These are phyloP conservation scores for Micromonas commoda DNA, from an alignment of 139 green algal species.

Conservation along the genomic window DNA sequence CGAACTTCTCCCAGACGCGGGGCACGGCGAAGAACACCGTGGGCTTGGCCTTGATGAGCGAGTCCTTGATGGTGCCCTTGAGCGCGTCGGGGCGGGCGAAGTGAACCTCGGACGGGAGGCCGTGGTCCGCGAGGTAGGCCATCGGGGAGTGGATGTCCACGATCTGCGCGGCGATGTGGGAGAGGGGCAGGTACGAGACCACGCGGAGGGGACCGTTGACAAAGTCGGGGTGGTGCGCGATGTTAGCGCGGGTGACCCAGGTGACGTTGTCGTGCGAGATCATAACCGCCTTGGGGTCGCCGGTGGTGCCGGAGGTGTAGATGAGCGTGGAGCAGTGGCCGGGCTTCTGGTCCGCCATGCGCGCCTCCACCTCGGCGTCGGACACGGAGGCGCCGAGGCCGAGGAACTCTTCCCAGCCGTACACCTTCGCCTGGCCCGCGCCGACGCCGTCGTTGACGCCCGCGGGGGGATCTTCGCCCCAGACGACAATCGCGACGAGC, in stretches of 20 bases:
- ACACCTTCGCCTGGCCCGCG: slow-evolving; percentile 11
- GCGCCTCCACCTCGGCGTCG: slow-evolving; percentile 12
- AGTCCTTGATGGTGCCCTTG: slow-evolving; percentile 25
- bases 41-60: slow-evolving; percentile 20
- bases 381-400: slow-evolving; percentile 2
- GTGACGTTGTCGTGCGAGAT: slow-evolving; percentile 32
- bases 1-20: slow-evolving; percentile 32
- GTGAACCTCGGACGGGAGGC: neutral
- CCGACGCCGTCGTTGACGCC: slow-evolving; percentile 12
- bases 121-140: neutral
- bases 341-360: slow-evolving; percentile 22
- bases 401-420: slow-evolving; percentile 24
- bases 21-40: slow-evolving; percentile 37
- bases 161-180: slow-evolving; percentile 29
- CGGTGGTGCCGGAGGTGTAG: slow-evolving; percentile 34
- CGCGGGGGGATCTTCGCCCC: neutral
- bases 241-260: neutral
- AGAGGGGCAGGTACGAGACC: slow-evolving; percentile 30
- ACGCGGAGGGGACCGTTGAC: slow-evolving; percentile 5
- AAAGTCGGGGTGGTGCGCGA: slow-evolving; percentile 5
- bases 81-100: slow-evolving; percentile 25
- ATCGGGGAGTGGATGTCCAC: slow-evolving; percentile 27
- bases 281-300: slow-evolving; percentile 34
- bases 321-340: slow-evolving; percentile 33
- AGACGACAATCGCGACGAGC: slow-evolving; percentile 21